phyloP scores from a whole-genome alignment of 306 rosid species.

The Malus domestica region ASM211411v1 NC_041802.1:19584501-19585000 shows the following conservation, averaged over 20 bases:
- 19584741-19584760: constrained; percentile 63
- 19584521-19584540: constrained; percentile 63
- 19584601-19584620: constrained; percentile 62
- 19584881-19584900: constrained; percentile 12
- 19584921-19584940: constrained; percentile 81
- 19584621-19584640: constrained; percentile 70
- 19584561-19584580: constrained; percentile 52
- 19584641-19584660: constrained; percentile 94
- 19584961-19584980: constrained; percentile 88
- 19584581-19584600: constrained; percentile 72
- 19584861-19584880: constrained; percentile 65
- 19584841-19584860: constrained; percentile 79
- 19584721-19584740: constrained; percentile 51
- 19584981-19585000: constrained; percentile 71
- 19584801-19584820: constrained; percentile 21
- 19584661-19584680: constrained; percentile 80
- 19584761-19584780: constrained; percentile 78
- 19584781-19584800: constrained; percentile 24
- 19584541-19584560: constrained; percentile 75
- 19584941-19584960: constrained; percentile 82
- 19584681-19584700: constrained; percentile 66
- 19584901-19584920: constrained; percentile 61
- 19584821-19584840: constrained; percentile 30
- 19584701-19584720: constrained; percentile 61
- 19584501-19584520: constrained; percentile 65